These are phyloP conservation scores for Lactarius vividus DNA, from an alignment of 768 basidiomycete genomes.

Conservation along the genomic window DNA sequence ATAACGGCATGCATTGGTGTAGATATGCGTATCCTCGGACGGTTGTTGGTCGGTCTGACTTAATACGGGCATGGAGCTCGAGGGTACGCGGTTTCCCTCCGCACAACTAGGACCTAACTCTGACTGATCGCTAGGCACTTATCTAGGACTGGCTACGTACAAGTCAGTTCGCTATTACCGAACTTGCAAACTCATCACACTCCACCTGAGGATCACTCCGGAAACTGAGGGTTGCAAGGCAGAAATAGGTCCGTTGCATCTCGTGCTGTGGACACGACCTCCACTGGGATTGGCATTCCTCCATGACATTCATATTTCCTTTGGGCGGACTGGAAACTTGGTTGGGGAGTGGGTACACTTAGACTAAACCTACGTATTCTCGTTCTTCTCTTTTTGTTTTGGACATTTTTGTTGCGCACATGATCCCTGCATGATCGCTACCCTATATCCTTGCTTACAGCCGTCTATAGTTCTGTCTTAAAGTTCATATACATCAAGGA, in stretches of 20 bases:
- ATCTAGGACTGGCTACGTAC: conserved; percentile 23
- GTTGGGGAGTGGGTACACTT: background rate
- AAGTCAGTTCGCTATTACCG: conserved; percentile 31
- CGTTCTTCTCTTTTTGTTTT: background rate
- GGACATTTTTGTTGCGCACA: background rate
- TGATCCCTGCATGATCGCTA: too few relatives aligned
- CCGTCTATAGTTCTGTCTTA: too few relatives aligned
- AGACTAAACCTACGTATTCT: background rate
- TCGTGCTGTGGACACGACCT: conserved; percentile 31
- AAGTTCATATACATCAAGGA: too few relatives aligned
- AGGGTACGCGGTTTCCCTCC: conserved; percentile 26
- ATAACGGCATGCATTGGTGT: conserved; percentile 35
- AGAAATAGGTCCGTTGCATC: conserved; percentile 33
- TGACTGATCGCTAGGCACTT: background rate
- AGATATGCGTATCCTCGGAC: conserved; percentile 35
- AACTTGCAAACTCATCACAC: conserved; percentile 31
- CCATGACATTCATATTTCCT: conserved; percentile 32
- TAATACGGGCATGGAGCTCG: conserved; percentile 30
- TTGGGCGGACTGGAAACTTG: conserved; percentile 30
- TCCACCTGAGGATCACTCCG: conserved; percentile 38
- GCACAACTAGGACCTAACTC: background rate
- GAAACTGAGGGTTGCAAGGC: conserved; percentile 39
- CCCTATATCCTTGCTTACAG: too few relatives aligned
- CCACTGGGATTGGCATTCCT: conserved; percentile 30
- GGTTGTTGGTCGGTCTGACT: conserved; percentile 34